Evolutionary conservation across 805 yeast species (phyloP), one percentile per base, ranked within the genome.

Genomic region (Starmerella roubikii): DNA sequence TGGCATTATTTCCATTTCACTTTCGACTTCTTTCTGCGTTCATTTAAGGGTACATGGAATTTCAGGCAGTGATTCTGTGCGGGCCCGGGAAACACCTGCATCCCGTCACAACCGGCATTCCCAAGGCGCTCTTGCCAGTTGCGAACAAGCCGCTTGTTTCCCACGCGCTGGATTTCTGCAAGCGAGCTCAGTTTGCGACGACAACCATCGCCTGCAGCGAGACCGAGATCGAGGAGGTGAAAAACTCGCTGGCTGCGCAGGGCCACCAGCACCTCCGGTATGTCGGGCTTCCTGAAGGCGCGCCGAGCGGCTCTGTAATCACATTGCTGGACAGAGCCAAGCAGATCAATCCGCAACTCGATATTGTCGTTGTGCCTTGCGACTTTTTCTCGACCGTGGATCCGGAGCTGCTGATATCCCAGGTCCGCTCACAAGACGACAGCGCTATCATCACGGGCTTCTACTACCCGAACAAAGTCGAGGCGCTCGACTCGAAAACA

Each of bases 351-450:
- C 43, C 48, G 35, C 49, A 49, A 37, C 53, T 66, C 25, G 76
- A 77, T 54, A 77, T 84, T 53, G 82, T 85, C n/a, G 59, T 91
- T 24, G 61, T 91, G 39, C 96, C 97, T 7, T 88, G 96, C 62
- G 98, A 93, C 58, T 82, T 91, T 55, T 67, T 93, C 38, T 85
- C 97, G 2, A 88, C 86, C 55, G 65, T 88, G 28, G 94, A 94
- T 3, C 94, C 97, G 10, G 88, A 82, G 52, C 78, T 78, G 16
- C 67, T 91, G 24, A 74, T 85, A 32, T 94, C 88, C 54, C 80
- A 78, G 36, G 86, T 77, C 57, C 67, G 95, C 52, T 76, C 76
- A 48, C 74, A 76, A 51, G 72, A 71, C 31, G 78, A 71, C 30
- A 61, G 65, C 22, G 83, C 81, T 46, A 58, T 80, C 33, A 91